These are phyloP conservation scores for Poronia punctata DNA, from an alignment of 495 filamentous ascomycete species.

Conservation along the genomic window DNA sequence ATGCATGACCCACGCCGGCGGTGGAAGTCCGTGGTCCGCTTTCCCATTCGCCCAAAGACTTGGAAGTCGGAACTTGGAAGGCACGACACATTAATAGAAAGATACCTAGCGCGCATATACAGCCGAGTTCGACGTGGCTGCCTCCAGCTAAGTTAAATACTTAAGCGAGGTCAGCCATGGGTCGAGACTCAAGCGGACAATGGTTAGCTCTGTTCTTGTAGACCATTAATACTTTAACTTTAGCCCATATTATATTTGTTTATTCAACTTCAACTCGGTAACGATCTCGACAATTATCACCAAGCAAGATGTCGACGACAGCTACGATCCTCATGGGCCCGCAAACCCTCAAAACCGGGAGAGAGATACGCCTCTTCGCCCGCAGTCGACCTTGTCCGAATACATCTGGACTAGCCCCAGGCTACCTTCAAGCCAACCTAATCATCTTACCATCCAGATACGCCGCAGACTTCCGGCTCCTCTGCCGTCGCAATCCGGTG, in stretches of 20 bases:
- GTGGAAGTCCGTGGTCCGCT: slow-evolving; percentile 6
- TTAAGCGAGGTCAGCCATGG: not conserved
- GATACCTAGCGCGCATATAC: no score
- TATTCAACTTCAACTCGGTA: no score
- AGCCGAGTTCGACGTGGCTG: not conserved
- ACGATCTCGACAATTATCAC: no score
- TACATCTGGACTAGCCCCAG: slow-evolving; percentile 45
- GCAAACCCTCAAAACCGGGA: slow-evolving; percentile 18
- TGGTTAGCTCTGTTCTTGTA: no score
- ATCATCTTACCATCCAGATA: slow-evolving; percentile 46
- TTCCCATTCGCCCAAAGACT: not conserved
- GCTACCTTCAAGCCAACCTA: slow-evolving; percentile 52
- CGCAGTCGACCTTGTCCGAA: slow-evolving; percentile 33
- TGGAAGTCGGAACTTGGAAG: not conserved
- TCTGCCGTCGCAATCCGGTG: slow-evolving; percentile 51
- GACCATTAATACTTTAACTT: no score
- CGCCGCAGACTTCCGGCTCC: slow-evolving; percentile 43
- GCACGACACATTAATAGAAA: no score
- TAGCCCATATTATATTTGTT: no score
- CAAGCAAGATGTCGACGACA: slow-evolving; percentile 1
- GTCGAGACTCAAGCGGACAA: no score
- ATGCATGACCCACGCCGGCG: slow-evolving; percentile 6
- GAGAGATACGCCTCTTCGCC: slow-evolving; percentile 35
- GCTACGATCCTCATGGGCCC: not conserved
- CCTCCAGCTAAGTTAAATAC: not conserved